Conservation (phyloP, 257 asterid species). For the Gentiana dahurica region DNA sequence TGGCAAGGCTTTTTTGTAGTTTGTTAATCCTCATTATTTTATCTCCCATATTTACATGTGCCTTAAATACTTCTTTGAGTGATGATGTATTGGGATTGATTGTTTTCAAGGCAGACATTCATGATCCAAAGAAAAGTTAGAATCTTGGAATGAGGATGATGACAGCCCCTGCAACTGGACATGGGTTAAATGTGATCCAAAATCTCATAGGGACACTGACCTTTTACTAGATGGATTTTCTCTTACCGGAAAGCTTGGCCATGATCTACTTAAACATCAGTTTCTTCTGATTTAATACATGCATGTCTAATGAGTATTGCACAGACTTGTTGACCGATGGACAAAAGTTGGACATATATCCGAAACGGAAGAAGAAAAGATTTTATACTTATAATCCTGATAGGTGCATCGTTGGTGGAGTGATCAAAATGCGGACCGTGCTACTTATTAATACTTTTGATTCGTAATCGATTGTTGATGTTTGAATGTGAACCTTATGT, state of each 20-base stretch:
- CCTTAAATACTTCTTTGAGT: constrained; percentile 63
- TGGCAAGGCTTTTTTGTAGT: constrained; percentile 36
- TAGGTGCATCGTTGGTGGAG: no score
- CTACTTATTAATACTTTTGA: no score
- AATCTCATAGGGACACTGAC: constrained; percentile 90
- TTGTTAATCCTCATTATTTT: constrained; percentile 22
- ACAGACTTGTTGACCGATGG: no score
- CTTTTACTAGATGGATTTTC: constrained; percentile 76
- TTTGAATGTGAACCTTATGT: no score
- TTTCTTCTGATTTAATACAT: no score
- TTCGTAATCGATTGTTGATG: no score
- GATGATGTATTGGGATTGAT: constrained; percentile 92
- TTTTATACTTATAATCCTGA: no score
- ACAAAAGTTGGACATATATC: no score
- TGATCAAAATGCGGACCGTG: no score
- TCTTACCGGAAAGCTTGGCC: constrained; percentile 48
- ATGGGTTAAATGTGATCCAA: constrained; percentile 75
- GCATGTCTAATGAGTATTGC: no score
- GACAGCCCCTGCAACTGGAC: constrained; percentile 80
- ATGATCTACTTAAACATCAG: no score
- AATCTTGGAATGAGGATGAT: constrained; percentile 89
- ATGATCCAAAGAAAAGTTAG: constrained; percentile 67
- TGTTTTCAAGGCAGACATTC: constrained; percentile 76
- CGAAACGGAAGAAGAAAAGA: no score
- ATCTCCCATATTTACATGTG: constrained; percentile 22